Evolutionary conservation across 306 rosid genomes (phyloP).

Genomic region (Quercus mongolica): DNA sequence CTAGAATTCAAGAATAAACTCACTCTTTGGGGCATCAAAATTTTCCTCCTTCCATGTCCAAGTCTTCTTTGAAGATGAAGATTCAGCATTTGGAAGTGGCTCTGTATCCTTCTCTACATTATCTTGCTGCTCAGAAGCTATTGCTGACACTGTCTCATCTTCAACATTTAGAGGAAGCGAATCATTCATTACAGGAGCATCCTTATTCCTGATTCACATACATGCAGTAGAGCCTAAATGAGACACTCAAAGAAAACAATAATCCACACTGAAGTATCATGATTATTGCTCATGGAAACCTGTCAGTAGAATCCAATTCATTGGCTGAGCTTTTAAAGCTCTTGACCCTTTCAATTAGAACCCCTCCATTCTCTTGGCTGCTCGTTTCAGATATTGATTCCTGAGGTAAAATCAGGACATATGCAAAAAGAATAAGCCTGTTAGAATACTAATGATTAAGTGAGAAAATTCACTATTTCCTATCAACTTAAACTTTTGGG

Average conservation of each 20-base stretch:
- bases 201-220: constrained; percentile 44
- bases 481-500: too few species aligned
- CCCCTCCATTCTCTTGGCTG: constrained; percentile 51
- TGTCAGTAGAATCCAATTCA: constrained; percentile 39
- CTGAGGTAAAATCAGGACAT: constrained; percentile 47
- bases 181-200: constrained; percentile 31
- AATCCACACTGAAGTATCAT: constrained; percentile 6
- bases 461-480: too few species aligned
- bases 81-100: constrained; percentile 31
- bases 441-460: too few species aligned
- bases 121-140: constrained; percentile 32
- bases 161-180: constrained; percentile 32
- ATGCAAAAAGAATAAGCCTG: constrained; percentile 1
- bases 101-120: constrained; percentile 25
- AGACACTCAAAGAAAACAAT: constrained; percentile 8
- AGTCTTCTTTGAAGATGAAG: constrained; percentile 35
- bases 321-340: constrained; percentile 30
- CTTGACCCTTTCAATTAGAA: constrained; percentile 37
- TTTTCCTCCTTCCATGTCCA: constrained; percentile 66
- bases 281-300: constrained; percentile 29
- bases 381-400: constrained; percentile 52
- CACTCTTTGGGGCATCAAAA: constrained; percentile 77
- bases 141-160: constrained; percentile 28
- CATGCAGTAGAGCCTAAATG: constrained; percentile 16
- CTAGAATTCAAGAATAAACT: constrained; percentile 35